Evolutionary conservation across 2,329 filamentous ascomycete genomes (phyloP).

Genomic region (Domatiomyces catenatus): DNA sequence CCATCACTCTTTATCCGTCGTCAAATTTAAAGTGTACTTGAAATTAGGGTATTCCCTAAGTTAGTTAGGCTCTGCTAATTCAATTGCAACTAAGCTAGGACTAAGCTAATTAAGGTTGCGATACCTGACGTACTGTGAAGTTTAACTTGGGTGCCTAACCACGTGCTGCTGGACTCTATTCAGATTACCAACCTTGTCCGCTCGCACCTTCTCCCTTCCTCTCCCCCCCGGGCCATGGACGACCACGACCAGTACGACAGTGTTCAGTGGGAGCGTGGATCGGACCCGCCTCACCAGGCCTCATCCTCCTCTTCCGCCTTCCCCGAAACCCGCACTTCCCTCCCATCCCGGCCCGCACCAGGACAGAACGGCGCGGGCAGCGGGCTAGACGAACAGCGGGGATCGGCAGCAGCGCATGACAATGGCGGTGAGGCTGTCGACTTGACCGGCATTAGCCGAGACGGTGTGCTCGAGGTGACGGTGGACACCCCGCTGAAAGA

Average conservation of each 20-base stretch:
- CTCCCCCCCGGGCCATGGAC: slow-evolving; percentile 22
- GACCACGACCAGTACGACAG: slow-evolving; percentile 60
- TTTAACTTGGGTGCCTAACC: too few relatives aligned
- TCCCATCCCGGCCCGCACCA: slow-evolving; percentile 21
- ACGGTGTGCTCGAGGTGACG: slow-evolving; percentile 66
- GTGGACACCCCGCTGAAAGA: slow-evolving; percentile 82
- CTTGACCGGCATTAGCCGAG: slow-evolving; percentile 47
- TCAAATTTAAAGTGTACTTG: too few relatives aligned
- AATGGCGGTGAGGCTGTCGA: slow-evolving; percentile 40
- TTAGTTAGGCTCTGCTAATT: too few relatives aligned
- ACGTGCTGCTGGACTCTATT: too few relatives aligned
- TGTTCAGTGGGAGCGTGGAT: slow-evolving; percentile 57
- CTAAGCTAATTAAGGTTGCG: too few relatives aligned
- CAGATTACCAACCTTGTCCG: too few relatives aligned
- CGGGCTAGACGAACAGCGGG: slow-evolving; percentile 31
- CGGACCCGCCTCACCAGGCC: slow-evolving; percentile 29
- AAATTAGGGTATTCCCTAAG: too few relatives aligned
- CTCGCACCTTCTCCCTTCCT: too few relatives aligned
- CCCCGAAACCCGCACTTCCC: slow-evolving; percentile 2
- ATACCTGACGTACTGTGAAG: too few relatives aligned
- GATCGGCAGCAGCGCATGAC: slow-evolving; percentile 19
- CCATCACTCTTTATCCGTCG: too few relatives aligned
- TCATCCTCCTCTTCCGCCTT: slow-evolving; percentile 22
- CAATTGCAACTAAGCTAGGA: too few relatives aligned
- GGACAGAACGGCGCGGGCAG: slow-evolving; percentile 35